Base-by-base conservation (phyloP, 1,284 basidiomycete species). In the Coniophora puteana region DNA sequence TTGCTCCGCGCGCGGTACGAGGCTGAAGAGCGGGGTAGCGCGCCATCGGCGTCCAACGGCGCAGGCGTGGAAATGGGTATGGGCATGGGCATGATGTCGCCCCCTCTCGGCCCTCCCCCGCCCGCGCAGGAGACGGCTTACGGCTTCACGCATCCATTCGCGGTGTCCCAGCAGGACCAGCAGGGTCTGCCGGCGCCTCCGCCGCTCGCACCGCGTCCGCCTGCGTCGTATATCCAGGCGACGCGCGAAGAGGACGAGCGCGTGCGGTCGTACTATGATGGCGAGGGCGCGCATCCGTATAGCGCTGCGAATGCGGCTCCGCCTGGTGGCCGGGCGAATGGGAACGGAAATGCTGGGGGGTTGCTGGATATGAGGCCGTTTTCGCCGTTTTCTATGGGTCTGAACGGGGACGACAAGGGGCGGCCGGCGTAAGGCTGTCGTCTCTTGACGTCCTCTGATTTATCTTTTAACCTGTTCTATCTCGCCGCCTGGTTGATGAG, bases 151-250 rank as follows among this genome's bases (percentile, higher is more conserved):
- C 47, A 2, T 47, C 43, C 10, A 35, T 31, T 24, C 52, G 10
- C 45, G 53, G 26, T 31, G 48, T 24, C 4, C 43, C 46, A n/a
- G n/a, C 34, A 42, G 33, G 29, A 12, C 45, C 23, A 26, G 26
- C 45, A 38, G 35, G 46, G 45, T 26, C 52, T 46, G 7, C 61
- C 57, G 4, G 57, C 68, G 0, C 81, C 80, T 0, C 84, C 84
- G 0, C 83, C 84, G 11, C 65, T 89, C 40, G 66, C 73, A 64
- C 86, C 86, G 2, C 76, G 80, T 41, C 86, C 86, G 0, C 85
- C 86, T 4, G 75, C 61, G 7, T 77, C 84, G 38, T 89, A 89
- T 54, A 87, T 89, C 46, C 74, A 81, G 47, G 81, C 89, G 61
- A 89, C 86, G 21, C 76, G 76, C 47, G 78, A 80, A 48, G 83